Evolutionary conservation across 2,329 filamentous ascomycete genomes (phyloP), one percentile per base, ranked within the genome.

Genomic region (Colletotrichum spinosum): DNA sequence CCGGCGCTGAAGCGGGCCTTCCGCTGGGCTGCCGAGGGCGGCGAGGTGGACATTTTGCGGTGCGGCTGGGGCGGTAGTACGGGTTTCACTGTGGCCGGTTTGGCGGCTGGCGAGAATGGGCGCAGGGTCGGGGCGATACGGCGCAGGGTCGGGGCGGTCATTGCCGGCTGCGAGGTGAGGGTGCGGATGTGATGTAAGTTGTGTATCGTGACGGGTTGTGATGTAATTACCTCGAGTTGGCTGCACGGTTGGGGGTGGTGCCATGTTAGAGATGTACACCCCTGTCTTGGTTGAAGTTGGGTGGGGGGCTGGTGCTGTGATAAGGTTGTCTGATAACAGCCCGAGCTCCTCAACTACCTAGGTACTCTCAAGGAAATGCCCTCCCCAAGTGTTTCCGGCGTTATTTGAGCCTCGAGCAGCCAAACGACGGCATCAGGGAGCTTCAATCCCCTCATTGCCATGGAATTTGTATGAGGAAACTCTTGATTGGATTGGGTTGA

Each of bases 1-100:
- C 81, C 83, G 35, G 78, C 69, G 3, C 84, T 80, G 74, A 86
- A 86, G 62, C 58, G 70, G 49, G 72, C 70, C 33, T 52, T 56
- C 17, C 45, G 49, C 48, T 44, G 35, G 25, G 25, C 34, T 48
- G 42, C n/a, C 33, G 17, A 7, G 38, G 9, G 34, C 39, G 10
- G 13, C 25, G 60, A 44, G 3, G 55, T 64, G 13, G 55, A 54
- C 63, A 66, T 66, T 12, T 38, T 44, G 42, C 46, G 57, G 33
- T 8, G n/a, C 25, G 37, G 44, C 8, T n/a, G 34, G 3, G 25
- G 17, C 25, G 4, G 56, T 12, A 12, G 33, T 25, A 12, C 13
- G 48, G 17, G 50, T 25, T 8, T 8, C 33, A 49, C 15, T 11
- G 50, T n/a, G 4, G 39, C 4, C 15, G 41, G 35, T 38, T 51